A percentile compares a stretch with the other conserved stretches of the same genome.
Evolutionary conservation across 208 protist species (phyloP).

Genomic region (Novymonas esmeraldas): DNA sequence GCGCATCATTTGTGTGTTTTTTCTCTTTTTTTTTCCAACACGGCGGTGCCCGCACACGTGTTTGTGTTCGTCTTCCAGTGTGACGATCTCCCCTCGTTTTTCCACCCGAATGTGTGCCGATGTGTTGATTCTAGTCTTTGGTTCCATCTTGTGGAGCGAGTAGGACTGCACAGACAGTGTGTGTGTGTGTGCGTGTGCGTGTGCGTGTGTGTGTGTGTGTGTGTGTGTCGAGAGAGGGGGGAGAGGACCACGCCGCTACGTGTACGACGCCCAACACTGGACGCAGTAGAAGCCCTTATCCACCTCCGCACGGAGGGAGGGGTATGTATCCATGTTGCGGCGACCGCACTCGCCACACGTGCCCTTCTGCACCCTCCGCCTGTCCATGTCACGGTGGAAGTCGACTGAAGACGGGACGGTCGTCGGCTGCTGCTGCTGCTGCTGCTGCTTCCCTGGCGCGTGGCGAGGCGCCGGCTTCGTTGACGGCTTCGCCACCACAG

Average conservation of each 20-base stretch:
- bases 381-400: conserved; percentile 3
- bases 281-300: conserved; percentile 25
- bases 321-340: conserved; percentile 3
- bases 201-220: background rate
- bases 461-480: background rate
- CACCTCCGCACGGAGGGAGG: background rate
- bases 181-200: background rate
- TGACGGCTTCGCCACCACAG: too few species aligned
- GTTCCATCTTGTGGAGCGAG: too few species aligned
- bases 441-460: background rate
- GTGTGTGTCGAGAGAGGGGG: background rate
- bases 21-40: too few species aligned
- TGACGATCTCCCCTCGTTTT: too few species aligned
- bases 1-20: too few species aligned
- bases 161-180: too few species aligned
- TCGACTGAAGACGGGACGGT: background rate
- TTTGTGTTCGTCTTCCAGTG: too few species aligned
- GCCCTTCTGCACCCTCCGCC: background rate
- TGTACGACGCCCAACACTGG: conserved; percentile 12
- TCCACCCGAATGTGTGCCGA: too few species aligned
- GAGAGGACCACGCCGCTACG: too few species aligned
- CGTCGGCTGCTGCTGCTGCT: background rate
- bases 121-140: background rate
- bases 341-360: conserved; percentile 5
- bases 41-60: too few species aligned